phyloP scores from a whole-genome alignment of 108 stramenopile species.

The Cylindrotheca closterium region DNA sequence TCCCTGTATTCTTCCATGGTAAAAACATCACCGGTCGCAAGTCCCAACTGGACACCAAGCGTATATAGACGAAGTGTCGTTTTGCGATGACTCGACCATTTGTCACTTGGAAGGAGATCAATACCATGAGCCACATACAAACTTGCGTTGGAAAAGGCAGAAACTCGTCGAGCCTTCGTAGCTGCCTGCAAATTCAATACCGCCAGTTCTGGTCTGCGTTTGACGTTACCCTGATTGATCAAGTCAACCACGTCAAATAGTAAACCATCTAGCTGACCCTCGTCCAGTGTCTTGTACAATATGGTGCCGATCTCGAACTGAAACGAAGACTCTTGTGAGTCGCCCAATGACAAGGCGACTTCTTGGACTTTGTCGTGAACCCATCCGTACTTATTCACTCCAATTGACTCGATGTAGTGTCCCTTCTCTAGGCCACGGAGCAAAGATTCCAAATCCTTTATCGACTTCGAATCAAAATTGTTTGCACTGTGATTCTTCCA shows the following conservation, averaged over 20 bases:
- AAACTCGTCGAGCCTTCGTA: background rate
- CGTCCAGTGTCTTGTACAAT: background rate
- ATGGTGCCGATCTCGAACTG: background rate
- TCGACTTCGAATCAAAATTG: background rate
- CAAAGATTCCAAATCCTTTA: too few species aligned
- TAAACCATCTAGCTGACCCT: background rate
- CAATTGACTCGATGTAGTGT: background rate
- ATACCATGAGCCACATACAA: conserved; percentile 1
- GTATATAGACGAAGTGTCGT: background rate
- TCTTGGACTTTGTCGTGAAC: conserved; percentile 2
- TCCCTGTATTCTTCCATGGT: background rate
- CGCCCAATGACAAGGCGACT: background rate
- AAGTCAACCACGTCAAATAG: background rate
- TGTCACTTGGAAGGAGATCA: background rate
- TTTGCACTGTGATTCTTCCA: background rate
- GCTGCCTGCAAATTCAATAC: background rate
- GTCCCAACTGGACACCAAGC: background rate
- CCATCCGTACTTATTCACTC: background rate
- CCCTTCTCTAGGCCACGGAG: conserved; percentile 1
- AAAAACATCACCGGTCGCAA: background rate
- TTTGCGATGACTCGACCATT: background rate
- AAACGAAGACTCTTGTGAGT: background rate
- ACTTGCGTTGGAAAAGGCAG: background rate
- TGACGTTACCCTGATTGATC: background rate
- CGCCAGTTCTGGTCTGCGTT: background rate